Evolutionary conservation across 2,329 filamentous ascomycete genomes (phyloP), one percentile per base, ranked within the genome.

Genomic region (Botryosphaeria agaves): DNA sequence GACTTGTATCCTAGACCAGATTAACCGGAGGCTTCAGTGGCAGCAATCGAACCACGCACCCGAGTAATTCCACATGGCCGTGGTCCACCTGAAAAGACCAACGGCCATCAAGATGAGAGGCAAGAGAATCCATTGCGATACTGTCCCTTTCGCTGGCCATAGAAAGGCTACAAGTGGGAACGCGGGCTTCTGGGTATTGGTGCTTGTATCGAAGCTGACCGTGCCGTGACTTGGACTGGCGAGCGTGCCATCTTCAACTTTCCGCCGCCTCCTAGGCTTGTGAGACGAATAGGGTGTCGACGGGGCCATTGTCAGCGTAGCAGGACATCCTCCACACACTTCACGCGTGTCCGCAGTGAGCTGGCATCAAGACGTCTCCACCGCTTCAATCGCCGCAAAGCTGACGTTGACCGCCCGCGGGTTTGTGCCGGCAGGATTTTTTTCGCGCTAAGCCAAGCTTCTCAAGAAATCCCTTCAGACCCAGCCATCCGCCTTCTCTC

Each of bases 81-180:
- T 79, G 18, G 81, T 77, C 89, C 89, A 95, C 43, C 89, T 68
- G 50, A 95, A 94, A 28, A 98, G 66, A 14, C 84, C 85, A n/a
- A 72, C 82, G 2, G 67, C 70, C 78, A 95, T 93, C 32, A 98
- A 61, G 4, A 93, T 76, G 42, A 91, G 59, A 2, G 89, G 85
- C 18, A 98, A 59, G 4, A 87, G 69, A 45, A 93, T 73, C 87
- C 89, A 95, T 79, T 87, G 79, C 32, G 85, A 92, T 12, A 72
- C 64, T 1, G 79, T 78, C 12, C 76, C 76, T 38, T 85, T 76
- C 14, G 84, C 80, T 30, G 85, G 84, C 82, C 87, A 93, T 30
- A 98, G 69, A 47, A 98, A 87, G n/a, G 85, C 76, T 1, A 83
- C 84, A 14, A 98, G 67, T 24, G 89, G 87, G 47, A 94, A 95